Conservation (phyloP, 805 yeast species). For the Saccharomyces eubayanus region DNA sequence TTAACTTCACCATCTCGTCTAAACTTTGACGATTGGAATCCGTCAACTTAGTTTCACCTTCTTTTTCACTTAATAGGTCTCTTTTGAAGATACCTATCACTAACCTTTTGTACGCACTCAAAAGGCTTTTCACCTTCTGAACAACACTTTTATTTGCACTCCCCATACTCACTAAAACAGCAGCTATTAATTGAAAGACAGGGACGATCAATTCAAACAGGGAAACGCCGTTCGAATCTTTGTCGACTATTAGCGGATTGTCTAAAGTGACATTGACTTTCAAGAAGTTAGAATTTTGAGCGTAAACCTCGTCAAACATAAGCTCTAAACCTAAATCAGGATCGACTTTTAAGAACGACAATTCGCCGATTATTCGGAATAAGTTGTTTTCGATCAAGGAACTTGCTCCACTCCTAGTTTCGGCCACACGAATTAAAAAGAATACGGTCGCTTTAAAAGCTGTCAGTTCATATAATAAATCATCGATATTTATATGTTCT, state of each 20-base stretch:
- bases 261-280: slow-evolving; percentile 45
- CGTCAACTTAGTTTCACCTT: slow-evolving; percentile 20
- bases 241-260: slow-evolving; percentile 36
- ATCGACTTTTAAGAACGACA: slow-evolving; percentile 54
- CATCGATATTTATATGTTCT: slow-evolving; percentile 39
- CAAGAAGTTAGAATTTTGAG: slow-evolving; percentile 29
- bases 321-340: slow-evolving; percentile 70
- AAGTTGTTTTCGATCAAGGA: slow-evolving; percentile 67
- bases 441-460: slow-evolving; percentile 66
- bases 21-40: slow-evolving; percentile 27
- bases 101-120: slow-evolving; percentile 46
- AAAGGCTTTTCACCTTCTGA: slow-evolving; percentile 42
- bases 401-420: slow-evolving; percentile 68
- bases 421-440: slow-evolving; percentile 65
- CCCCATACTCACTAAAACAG: slow-evolving; percentile 67
- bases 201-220: slow-evolving; percentile 65
- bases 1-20: slow-evolving; percentile 45
- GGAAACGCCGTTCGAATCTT: slow-evolving; percentile 35
- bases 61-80: slow-evolving; percentile 35
- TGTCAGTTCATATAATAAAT: slow-evolving; percentile 63
- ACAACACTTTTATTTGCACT: slow-evolving; percentile 59
- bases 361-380: slow-evolving; percentile 50
- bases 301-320: slow-evolving; percentile 33
- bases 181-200: slow-evolving; percentile 59
- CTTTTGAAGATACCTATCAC: slow-evolving; percentile 56